phyloP scores from a whole-genome alignment of 2,329 filamentous ascomycete genomes.

The Nemania sp. region DNA sequence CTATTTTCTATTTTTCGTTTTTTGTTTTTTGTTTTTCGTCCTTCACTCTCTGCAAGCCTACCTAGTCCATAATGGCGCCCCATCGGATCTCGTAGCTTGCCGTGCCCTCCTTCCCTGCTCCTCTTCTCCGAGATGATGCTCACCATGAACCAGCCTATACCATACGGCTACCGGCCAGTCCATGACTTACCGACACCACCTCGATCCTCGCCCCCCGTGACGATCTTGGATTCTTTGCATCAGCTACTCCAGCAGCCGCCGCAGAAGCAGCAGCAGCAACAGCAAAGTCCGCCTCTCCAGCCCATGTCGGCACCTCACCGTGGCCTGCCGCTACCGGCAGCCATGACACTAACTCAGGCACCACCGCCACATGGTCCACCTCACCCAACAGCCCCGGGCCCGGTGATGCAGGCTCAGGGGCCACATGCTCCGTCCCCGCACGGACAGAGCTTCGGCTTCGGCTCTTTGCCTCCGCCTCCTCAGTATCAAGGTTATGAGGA shows the following conservation, averaged over 20 bases:
- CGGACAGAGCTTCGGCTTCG: slow-evolving; percentile 51
- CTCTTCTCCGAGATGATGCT: slow-evolving; percentile 54
- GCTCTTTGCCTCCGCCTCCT: slow-evolving; percentile 64
- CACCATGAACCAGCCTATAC: slow-evolving; percentile 62
- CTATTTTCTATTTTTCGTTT: neutral
- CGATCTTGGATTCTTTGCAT: slow-evolving; percentile 51
- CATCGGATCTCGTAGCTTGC: slow-evolving; percentile 32
- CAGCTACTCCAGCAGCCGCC: slow-evolving; percentile 46
- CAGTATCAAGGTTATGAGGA: slow-evolving; percentile 71
- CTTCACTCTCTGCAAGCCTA: too few species aligned
- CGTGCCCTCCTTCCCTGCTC: slow-evolving; percentile 27
- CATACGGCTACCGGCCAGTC: slow-evolving; percentile 62
- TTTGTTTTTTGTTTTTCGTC: slow-evolving; percentile 17
- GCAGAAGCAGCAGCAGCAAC: slow-evolving; percentile 47
- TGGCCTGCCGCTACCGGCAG: slow-evolving; percentile 69
- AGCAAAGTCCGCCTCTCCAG: slow-evolving; percentile 53
- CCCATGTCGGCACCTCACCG: slow-evolving; percentile 72
- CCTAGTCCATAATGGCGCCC: slow-evolving; percentile 33
- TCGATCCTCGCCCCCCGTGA: slow-evolving; percentile 58
- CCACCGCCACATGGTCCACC: slow-evolving; percentile 37
- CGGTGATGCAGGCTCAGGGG: slow-evolving; percentile 39
- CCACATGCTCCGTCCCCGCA: slow-evolving; percentile 41
- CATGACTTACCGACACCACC: slow-evolving; percentile 65
- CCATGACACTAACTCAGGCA: slow-evolving; percentile 60
- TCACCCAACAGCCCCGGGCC: slow-evolving; percentile 36